These are phyloP conservation scores for Phytophthora ramorum DNA, from an alignment of 352 stramenopile species.

Conservation along the genomic window DNA sequence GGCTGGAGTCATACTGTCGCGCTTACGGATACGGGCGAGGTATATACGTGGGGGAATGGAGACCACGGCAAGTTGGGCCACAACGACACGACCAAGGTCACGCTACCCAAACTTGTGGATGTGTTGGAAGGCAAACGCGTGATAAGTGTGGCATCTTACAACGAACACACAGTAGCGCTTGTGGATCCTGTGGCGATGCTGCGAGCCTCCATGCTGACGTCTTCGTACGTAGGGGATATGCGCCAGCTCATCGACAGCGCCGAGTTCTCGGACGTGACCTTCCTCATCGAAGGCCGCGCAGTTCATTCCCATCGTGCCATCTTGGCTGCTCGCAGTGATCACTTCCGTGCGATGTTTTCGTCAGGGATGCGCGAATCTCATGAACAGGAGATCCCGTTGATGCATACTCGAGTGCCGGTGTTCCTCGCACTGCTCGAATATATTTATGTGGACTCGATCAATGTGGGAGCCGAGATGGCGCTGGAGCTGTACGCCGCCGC, in stretches of 20 bases:
- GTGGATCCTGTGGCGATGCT: constrained; percentile 83
- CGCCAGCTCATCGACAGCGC: constrained; percentile 92
- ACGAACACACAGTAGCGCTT: constrained; percentile 96
- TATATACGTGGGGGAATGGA: constrained; percentile 95
- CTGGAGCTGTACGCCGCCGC: constrained; percentile 95
- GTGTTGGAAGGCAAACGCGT: constrained; percentile 93
- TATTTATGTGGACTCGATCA: constrained; percentile 97
- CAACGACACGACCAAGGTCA: constrained; percentile 95
- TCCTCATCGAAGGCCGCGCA: constrained; percentile 85
- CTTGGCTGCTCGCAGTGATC: constrained; percentile 93
- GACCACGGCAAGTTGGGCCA: constrained; percentile 96
- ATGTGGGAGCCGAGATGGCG: constrained; percentile 92
- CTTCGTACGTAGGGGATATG: constrained; percentile 92
- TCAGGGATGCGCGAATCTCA: constrained; percentile 94
- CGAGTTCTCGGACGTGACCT: constrained; percentile 90
- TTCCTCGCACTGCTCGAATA: constrained; percentile 97
- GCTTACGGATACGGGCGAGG: constrained; percentile 91
- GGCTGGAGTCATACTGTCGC: constrained; percentile 97
- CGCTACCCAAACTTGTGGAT: constrained; percentile 93
- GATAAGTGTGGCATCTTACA: constrained; percentile 97
- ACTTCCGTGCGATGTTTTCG: constrained; percentile 95
- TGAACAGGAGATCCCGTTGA: constrained; percentile 88
- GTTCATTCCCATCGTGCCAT: constrained; percentile 92
- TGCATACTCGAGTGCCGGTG: constrained; percentile 90
- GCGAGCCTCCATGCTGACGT: constrained; percentile 82